Percentiles rank a stretch among this genome's conserved stretches.
These are phyloP conservation scores for Akanthomyces muscarius DNA, from an alignment of 2,329 filamentous ascomycete species.

Conservation along the genomic window DNA sequence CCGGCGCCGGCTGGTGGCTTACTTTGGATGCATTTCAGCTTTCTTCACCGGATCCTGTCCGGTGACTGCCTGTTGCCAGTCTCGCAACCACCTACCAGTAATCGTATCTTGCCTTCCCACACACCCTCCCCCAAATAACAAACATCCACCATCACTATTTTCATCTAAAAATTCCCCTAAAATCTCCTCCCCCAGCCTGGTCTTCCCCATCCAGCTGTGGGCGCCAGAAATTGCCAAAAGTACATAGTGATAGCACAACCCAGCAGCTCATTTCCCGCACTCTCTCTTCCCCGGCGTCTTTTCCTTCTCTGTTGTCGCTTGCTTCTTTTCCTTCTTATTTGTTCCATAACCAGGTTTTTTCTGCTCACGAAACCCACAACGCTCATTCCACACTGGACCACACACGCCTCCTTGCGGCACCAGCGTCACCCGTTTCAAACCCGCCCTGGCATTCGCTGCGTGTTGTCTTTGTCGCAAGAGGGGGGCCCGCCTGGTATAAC, in stretches of 20 bases:
- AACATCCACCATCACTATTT: background rate
- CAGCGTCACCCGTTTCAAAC: conserved; percentile 1
- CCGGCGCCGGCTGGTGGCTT: background rate
- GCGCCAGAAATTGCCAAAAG: conserved; percentile 4
- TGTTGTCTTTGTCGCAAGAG: background rate
- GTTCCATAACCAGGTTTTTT: background rate
- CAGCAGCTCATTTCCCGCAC: conserved; percentile 4
- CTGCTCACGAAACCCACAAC: background rate
- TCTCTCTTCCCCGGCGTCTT: background rate
- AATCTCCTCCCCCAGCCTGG: conserved; percentile 9
- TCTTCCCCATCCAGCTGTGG: conserved; percentile 6
- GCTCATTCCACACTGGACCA: background rate
- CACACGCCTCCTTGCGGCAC: background rate
- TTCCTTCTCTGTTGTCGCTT: background rate
- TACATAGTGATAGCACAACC: background rate
- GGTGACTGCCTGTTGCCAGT: background rate
- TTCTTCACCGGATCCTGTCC: background rate
- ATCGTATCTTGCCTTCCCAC: background rate
- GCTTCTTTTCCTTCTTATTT: background rate
- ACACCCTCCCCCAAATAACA: background rate
- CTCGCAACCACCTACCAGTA: background rate
- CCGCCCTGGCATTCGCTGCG: background rate
- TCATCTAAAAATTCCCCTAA: conserved; percentile 1
- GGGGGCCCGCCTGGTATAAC: background rate
- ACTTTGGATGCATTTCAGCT: background rate